These are phyloP conservation scores for Pilobolus umbonatus DNA, from an alignment of 192 early-diverging fungal species.

Conservation along the genomic window DNA sequence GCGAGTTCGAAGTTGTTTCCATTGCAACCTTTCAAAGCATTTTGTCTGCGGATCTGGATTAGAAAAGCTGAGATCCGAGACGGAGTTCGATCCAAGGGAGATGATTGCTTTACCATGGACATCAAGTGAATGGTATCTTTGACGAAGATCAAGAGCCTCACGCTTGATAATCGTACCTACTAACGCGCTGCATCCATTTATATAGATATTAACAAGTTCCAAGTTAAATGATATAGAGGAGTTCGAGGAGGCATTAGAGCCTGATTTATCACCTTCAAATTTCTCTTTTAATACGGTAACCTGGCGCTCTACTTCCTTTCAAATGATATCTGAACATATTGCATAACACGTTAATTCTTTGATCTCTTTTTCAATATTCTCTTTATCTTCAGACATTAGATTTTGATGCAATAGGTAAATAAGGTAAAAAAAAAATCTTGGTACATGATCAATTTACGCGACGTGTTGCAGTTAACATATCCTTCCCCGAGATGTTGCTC, in stretches of 20 bases:
- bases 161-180: slow-evolving; percentile 1
- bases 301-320: slow-evolving; percentile 1
- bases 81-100: slow-evolving; percentile 5
- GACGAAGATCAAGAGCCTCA: not conserved
- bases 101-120: slow-evolving; percentile 2
- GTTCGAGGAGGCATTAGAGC: not conserved
- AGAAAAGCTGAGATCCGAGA: slow-evolving; percentile 3
- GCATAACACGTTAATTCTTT: not conserved
- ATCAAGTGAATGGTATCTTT: slow-evolving; percentile 7
- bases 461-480: too few species aligned
- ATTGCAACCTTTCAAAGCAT: not conserved
- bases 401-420: not conserved
- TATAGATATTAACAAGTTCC: not conserved
- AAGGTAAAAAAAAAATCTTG: not conserved
- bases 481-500: too few species aligned
- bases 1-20: slow-evolving; percentile 1
- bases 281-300: not conserved
- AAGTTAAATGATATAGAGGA: slow-evolving; percentile 1
- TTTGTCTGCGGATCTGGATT: not conserved
- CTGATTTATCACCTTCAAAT: not conserved
- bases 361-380: slow-evolving; percentile 3
- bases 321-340: slow-evolving; percentile 7
- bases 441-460: too few species aligned
- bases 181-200: not conserved
- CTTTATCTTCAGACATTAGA: slow-evolving; percentile 5